Conservation (phyloP, 148 eudicot species). For the Selenicereus undatus region DNA sequence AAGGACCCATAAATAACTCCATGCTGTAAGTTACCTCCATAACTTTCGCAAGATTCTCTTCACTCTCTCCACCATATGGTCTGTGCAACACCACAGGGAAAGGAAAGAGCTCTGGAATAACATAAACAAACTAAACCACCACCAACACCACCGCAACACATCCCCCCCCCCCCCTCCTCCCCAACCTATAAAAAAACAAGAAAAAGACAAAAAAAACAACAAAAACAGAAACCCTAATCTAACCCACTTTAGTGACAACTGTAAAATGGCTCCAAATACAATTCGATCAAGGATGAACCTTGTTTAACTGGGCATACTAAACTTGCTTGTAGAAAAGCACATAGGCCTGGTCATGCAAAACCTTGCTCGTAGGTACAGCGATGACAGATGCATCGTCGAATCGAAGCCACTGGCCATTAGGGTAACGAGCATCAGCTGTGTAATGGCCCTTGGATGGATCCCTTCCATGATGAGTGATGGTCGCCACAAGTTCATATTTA, state of each 20-base stretch:
- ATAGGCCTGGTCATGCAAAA: slow-evolving; percentile 88
- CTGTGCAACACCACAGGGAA: neutral
- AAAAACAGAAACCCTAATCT: neutral
- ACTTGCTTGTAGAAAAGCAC: slow-evolving; percentile 89
- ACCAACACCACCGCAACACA: neutral
- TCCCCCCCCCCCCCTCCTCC: neutral
- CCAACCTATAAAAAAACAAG: neutral
- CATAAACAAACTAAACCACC: neutral
- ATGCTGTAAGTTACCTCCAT: neutral
- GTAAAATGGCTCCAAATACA: neutral
- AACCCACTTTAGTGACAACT: neutral
- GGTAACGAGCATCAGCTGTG: slow-evolving; percentile 77
- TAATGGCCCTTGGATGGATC: slow-evolving; percentile 96
- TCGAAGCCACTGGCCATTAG: slow-evolving; percentile 77
- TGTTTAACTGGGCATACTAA: slow-evolving; percentile 19
- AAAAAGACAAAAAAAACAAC: neutral
- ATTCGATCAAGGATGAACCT: neutral
- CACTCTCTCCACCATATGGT: neutral
- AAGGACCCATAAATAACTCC: neutral
- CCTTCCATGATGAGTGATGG: slow-evolving; percentile 87
- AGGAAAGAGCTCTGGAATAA: neutral
- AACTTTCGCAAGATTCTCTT: neutral
- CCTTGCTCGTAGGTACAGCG: slow-evolving; percentile 56
- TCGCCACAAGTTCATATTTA: slow-evolving; percentile 80
- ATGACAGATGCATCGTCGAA: slow-evolving; percentile 84